Conservation (phyloP, 2,329 filamentous ascomycete species). For the Neospermospora avenae region DNA sequence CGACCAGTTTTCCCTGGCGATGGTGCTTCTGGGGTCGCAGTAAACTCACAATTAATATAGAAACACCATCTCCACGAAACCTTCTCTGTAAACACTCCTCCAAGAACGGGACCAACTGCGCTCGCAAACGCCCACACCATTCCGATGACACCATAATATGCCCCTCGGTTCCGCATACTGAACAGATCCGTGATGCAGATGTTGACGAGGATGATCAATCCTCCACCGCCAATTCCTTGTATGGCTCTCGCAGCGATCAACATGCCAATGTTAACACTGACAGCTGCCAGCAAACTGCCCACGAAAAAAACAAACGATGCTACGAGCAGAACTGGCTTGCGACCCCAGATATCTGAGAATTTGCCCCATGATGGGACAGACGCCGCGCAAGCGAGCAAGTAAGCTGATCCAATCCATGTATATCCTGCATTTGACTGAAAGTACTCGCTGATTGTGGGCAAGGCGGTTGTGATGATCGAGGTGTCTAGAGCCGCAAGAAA, state of each 20-base stretch:
- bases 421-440: conserved; percentile 52
- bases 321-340: conserved; percentile 50
- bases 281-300: conserved; percentile 48
- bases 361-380: conserved; percentile 64
- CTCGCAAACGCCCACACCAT: conserved; percentile 61
- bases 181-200: conserved; percentile 54
- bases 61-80: conserved; percentile 59
- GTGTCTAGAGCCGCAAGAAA: conserved; percentile 36
- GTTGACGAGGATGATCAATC: conserved; percentile 50
- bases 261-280: conserved; percentile 44
- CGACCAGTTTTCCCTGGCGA: too few relatives aligned
- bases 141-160: conserved; percentile 62
- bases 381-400: conserved; percentile 66
- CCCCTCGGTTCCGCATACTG: conserved; percentile 42
- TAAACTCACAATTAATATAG: conserved; percentile 29
- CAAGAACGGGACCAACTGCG: conserved; percentile 62
- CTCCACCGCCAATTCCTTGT: conserved; percentile 51
- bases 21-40: too few relatives aligned
- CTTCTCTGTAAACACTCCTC: conserved; percentile 62
- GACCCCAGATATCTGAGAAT: conserved; percentile 55
- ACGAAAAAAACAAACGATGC: conserved; percentile 50
- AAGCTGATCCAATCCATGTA: conserved; percentile 74
- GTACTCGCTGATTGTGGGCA: conserved; percentile 55
- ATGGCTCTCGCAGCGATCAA: conserved; percentile 43
- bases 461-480: conserved; percentile 59